Percentiles rank a stretch among this genome's conserved stretches.
These are phyloP conservation scores for Setaria viridis DNA, from an alignment of 202 grass and related monocot genomes.

Conservation along the genomic window DNA sequence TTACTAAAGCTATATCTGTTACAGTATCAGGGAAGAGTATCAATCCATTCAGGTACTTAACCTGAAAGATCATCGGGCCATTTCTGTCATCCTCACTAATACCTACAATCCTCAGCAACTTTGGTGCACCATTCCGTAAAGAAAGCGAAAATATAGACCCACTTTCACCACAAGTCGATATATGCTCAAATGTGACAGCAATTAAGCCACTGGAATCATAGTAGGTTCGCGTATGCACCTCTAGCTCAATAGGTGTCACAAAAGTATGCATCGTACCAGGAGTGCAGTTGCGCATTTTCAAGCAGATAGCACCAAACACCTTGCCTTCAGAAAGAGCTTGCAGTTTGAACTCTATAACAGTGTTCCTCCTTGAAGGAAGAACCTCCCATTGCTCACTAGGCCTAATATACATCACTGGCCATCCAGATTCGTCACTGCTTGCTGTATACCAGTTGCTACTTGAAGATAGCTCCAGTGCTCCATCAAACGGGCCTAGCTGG, in stretches of 20 bases:
- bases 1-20: slow-evolving; percentile 79
- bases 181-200: slow-evolving; percentile 66
- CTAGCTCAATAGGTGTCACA: slow-evolving; percentile 85
- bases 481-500: slow-evolving; percentile 47
- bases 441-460: slow-evolving; percentile 66
- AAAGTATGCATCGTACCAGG: slow-evolving; percentile 51
- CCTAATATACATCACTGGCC: slow-evolving; percentile 69
- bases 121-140: slow-evolving; percentile 67
- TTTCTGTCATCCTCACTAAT: slow-evolving; percentile 65
- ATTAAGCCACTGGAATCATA: slow-evolving; percentile 53
- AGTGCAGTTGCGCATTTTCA: slow-evolving; percentile 70
- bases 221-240: slow-evolving; percentile 64
- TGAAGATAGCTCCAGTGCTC: slow-evolving; percentile 47
- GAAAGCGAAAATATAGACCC: slow-evolving; percentile 73
- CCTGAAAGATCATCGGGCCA: slow-evolving; percentile 59
- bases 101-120: slow-evolving; percentile 63
- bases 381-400: slow-evolving; percentile 76
- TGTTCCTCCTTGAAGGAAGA: slow-evolving; percentile 56
- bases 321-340: slow-evolving; percentile 74
- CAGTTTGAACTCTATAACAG: slow-evolving; percentile 68
- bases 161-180: slow-evolving; percentile 59
- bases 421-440: slow-evolving; percentile 53
- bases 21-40: slow-evolving; percentile 76
- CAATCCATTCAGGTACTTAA: slow-evolving; percentile 73
- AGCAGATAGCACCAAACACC: slow-evolving; percentile 80